Evolutionary conservation across 805 yeast species (phyloP).

Genomic region (Hanseniaspora singularis): DNA sequence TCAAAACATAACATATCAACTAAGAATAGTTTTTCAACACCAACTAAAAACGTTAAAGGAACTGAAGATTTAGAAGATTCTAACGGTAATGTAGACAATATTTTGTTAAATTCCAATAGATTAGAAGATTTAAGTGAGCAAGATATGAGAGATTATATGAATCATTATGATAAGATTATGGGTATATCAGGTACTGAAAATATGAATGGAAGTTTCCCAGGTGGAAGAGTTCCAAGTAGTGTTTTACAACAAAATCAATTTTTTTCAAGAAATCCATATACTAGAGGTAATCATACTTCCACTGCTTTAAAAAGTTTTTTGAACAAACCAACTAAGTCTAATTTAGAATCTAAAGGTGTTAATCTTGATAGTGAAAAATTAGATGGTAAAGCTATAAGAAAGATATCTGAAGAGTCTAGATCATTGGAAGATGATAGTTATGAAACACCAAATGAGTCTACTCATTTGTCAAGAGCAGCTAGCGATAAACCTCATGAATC

Average conservation of each 20-base stretch:
- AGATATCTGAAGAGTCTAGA: no score
- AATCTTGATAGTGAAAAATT: no score
- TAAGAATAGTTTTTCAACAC: not conserved
- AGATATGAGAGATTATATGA: constrained; percentile 15
- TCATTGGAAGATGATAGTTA: no score
- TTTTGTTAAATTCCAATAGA: constrained; percentile 8
- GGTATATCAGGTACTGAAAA: constrained; percentile 12
- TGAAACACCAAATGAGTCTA: no score
- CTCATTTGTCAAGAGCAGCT: no score
- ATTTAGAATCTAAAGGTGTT: no score
- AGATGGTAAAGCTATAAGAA: no score
- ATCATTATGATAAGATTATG: constrained; percentile 14
- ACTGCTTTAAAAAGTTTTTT: not conserved
- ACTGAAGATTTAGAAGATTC: not conserved
- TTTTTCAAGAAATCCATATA: constrained; percentile 12
- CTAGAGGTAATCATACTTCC: not conserved
- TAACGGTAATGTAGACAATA: constrained; percentile 1
- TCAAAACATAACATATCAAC: not conserved
- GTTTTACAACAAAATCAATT: constrained; percentile 8
- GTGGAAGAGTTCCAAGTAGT: constrained; percentile 13
- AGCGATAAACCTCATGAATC: no score
- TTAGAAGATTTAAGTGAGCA: constrained; percentile 13
- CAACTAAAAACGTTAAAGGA: not conserved
- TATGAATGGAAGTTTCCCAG: constrained; percentile 15
- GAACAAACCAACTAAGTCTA: not conserved